phyloP scores from a whole-genome alignment of 176 grass and related monocot species.

The Phragmites australis region DNA sequence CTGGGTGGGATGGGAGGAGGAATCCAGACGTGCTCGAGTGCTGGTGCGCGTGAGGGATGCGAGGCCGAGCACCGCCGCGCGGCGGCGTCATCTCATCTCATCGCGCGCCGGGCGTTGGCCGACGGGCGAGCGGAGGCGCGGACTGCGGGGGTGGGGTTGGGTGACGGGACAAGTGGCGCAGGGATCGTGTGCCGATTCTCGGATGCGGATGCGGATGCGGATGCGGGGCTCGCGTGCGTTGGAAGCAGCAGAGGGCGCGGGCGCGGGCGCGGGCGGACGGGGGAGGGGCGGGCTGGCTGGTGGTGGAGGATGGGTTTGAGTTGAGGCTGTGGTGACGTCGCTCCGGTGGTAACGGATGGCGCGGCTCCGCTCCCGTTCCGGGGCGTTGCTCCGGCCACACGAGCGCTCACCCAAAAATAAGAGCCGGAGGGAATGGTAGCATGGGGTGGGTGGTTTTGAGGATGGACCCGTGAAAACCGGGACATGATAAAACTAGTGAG shows the following conservation, averaged over 20 bases:
- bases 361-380: neutral
- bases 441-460: neutral
- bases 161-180: slow-evolving; percentile 33
- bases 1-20: slow-evolving; percentile 1
- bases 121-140: slow-evolving; percentile 9
- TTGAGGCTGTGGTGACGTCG: neutral
- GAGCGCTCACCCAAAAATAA: neutral
- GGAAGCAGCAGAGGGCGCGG: slow-evolving; percentile 30
- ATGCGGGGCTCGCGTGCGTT: slow-evolving; percentile 37
- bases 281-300: neutral
- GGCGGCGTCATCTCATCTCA: slow-evolving; percentile 43
- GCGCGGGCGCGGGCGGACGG: neutral
- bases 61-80: slow-evolving; percentile 38
- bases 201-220: slow-evolving; percentile 27
- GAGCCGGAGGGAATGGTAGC: neutral
- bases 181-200: slow-evolving; percentile 46
- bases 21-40: neutral
- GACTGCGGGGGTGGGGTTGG: neutral
- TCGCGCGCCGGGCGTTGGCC: slow-evolving; percentile 20
- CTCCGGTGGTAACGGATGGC: slow-evolving; percentile 1
- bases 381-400: slow-evolving; percentile 24
- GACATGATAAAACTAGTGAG: no score
- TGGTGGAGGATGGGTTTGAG: neutral
- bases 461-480: no score
- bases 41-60: neutral